Evolutionary conservation across 129 eudicot species (phyloP).

Genomic region (Apium graveolens): DNA sequence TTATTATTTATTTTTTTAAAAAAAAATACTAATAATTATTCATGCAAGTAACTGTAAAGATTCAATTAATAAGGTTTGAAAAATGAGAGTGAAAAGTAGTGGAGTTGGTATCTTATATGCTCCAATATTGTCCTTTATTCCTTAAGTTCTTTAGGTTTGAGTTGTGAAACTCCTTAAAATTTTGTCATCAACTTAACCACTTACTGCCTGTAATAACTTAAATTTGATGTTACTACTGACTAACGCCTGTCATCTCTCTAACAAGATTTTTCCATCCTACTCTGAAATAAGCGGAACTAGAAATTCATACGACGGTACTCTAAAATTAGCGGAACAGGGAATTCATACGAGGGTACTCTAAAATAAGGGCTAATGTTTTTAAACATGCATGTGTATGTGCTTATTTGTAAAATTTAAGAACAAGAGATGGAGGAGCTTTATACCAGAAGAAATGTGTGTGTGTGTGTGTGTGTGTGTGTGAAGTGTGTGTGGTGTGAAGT

Average conservation of each 20-base stretch:
- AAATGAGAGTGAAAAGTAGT: not conserved
- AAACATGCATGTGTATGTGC: not conserved
- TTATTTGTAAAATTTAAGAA: not conserved
- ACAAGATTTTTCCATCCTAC: too few relatives aligned
- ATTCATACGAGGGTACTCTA: too few relatives aligned
- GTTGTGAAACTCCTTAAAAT: not conserved
- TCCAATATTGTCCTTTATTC: not conserved
- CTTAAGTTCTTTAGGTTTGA: not conserved
- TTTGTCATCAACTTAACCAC: not conserved
- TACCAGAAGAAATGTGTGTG: too few relatives aligned
- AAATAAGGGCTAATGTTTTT: too few relatives aligned
- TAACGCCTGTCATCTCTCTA: not conserved
- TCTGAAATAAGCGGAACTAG: too few relatives aligned
- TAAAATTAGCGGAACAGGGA: too few relatives aligned
- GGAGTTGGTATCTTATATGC: not conserved
- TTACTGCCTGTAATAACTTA: not conserved
- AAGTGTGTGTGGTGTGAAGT: not conserved
- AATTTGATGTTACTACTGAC: not conserved
- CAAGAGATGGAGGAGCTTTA: not conserved
- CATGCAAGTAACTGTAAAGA: not conserved
- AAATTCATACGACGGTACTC: too few relatives aligned
- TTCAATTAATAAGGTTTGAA: not conserved
- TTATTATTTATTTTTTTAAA: not conserved
- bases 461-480: too few relatives aligned
- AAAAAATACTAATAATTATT: not conserved